Evolutionary conservation across 2,329 filamentous ascomycete species (phyloP).

Genomic region (Rugonectria rugulosa): DNA sequence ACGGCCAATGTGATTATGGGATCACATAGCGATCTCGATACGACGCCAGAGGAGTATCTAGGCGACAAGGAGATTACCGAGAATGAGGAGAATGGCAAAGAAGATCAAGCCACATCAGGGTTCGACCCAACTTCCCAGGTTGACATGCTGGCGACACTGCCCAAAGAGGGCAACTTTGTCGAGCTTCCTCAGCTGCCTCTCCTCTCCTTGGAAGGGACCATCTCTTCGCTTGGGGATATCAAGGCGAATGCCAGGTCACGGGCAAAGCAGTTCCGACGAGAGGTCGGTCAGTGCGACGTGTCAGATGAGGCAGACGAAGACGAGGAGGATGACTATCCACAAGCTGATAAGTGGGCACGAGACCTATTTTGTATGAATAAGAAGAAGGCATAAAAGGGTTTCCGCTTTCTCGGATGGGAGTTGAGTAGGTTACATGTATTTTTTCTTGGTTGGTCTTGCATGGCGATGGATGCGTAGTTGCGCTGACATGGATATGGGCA

Average conservation of each 20-base stretch:
- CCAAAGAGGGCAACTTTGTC: constrained; percentile 52
- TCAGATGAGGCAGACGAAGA: constrained; percentile 23
- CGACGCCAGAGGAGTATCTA: constrained; percentile 73
- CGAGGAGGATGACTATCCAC: constrained; percentile 24
- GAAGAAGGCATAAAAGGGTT: constrained; percentile 39
- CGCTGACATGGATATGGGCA: constrained; percentile 9
- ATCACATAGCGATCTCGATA: constrained; percentile 78
- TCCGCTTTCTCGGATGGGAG: constrained; percentile 2
- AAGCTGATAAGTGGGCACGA: constrained; percentile 50
- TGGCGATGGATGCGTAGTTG: neutral
- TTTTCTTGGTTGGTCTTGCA: constrained; percentile 13
- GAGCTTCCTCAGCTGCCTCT: constrained; percentile 61
- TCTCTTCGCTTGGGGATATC: constrained; percentile 50
- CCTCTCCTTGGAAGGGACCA: constrained; percentile 69
- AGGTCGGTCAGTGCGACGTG: constrained; percentile 71
- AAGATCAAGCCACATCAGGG: constrained; percentile 33
- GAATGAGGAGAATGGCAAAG: constrained; percentile 40
- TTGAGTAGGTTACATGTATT: constrained; percentile 9
- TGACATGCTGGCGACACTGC: constrained; percentile 58
- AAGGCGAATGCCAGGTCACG: constrained; percentile 59
- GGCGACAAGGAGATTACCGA: constrained; percentile 34
- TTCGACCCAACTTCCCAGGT: constrained; percentile 53
- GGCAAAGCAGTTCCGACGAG: constrained; percentile 63
- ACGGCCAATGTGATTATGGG: constrained; percentile 67
- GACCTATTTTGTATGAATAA: constrained; percentile 70